Evolutionary conservation across 192 early-diverging fungal genomes (phyloP).

Genomic region (Rhizophlyctis rosea): DNA sequence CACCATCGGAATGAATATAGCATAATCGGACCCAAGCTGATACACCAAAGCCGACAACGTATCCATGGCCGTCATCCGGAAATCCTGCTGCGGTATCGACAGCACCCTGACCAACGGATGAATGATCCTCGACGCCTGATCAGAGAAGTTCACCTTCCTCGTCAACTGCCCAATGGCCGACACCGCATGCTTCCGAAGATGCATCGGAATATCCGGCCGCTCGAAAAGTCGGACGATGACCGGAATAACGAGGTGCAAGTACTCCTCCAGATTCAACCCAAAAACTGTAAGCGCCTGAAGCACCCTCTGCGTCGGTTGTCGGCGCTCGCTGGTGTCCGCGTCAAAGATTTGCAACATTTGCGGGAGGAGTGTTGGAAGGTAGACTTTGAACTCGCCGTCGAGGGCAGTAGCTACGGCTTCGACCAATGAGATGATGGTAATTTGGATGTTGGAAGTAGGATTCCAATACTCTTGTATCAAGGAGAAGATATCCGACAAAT

Average conservation of each 20-base stretch:
- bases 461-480: slow-evolving; percentile 79
- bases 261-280: slow-evolving; percentile 86
- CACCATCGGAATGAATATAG: slow-evolving; percentile 84
- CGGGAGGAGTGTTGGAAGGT: slow-evolving; percentile 75
- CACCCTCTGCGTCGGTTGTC: slow-evolving; percentile 60
- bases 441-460: slow-evolving; percentile 65
- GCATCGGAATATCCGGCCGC: slow-evolving; percentile 55
- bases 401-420: slow-evolving; percentile 82
- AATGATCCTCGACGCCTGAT: slow-evolving; percentile 84
- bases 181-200: slow-evolving; percentile 64
- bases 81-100: slow-evolving; percentile 41
- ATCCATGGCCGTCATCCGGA: slow-evolving; percentile 72
- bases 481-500: slow-evolving; percentile 73
- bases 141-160: slow-evolving; percentile 73
- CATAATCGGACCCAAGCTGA: slow-evolving; percentile 82
- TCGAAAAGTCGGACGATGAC: slow-evolving; percentile 80
- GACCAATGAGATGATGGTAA: slow-evolving; percentile 79
- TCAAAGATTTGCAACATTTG: slow-evolving; percentile 86
- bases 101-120: slow-evolving; percentile 79
- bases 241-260: slow-evolving; percentile 87
- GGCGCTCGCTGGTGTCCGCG: slow-evolving; percentile 64
- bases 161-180: slow-evolving; percentile 70
- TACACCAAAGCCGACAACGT: slow-evolving; percentile 75
- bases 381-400: slow-evolving; percentile 84
- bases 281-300: slow-evolving; percentile 78